phyloP scores from a whole-genome alignment of 1,139 yeast genomes.

The Suhomyces guaymorum region DNA sequence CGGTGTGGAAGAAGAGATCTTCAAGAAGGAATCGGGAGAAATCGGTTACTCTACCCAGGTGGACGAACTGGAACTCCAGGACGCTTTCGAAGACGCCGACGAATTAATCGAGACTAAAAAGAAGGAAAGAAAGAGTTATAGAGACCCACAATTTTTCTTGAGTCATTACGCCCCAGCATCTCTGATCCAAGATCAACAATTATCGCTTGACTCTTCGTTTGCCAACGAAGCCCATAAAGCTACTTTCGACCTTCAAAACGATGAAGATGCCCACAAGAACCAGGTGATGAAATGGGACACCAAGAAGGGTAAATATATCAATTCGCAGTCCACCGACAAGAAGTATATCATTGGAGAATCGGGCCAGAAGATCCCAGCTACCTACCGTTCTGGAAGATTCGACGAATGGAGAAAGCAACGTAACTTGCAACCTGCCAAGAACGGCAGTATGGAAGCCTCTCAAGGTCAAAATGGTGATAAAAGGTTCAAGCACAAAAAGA shows the following conservation, averaged over 20 bases:
- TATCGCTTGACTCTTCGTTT: conserved; percentile 62
- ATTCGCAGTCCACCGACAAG: conserved; percentile 75
- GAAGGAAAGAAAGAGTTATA: conserved; percentile 46
- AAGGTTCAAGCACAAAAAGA: conserved; percentile 71
- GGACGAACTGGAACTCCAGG: conserved; percentile 43
- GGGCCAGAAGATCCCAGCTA: conserved; percentile 91
- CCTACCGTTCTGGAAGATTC: conserved; percentile 86
- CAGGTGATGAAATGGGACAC: conserved; percentile 92
- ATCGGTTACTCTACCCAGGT: conserved; percentile 46
- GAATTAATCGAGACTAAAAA: conserved; percentile 37
- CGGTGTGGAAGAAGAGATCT: conserved; percentile 68
- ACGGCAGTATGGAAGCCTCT: conserved; percentile 53
- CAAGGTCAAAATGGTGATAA: conserved; percentile 33
- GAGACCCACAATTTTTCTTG: conserved; percentile 82
- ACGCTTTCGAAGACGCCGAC: conserved; percentile 56
- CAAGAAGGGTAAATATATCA: conserved; percentile 88
- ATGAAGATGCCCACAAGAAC: conserved; percentile 66
- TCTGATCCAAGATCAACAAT: conserved; percentile 82
- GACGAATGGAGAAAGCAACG: conserved; percentile 87
- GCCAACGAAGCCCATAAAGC: conserved; percentile 83
- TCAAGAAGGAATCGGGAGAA: conserved; percentile 54
- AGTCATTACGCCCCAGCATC: conserved; percentile 88
- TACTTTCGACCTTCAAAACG: conserved; percentile 79
- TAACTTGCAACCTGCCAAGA: conserved; percentile 50
- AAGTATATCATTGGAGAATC: conserved; percentile 93